A percentile compares a stretch with the other conserved stretches of the same genome.
These are phyloP conservation scores for Sugiyamaella floridensis DNA, from an alignment of 805 yeast genomes.

Conservation along the genomic window DNA sequence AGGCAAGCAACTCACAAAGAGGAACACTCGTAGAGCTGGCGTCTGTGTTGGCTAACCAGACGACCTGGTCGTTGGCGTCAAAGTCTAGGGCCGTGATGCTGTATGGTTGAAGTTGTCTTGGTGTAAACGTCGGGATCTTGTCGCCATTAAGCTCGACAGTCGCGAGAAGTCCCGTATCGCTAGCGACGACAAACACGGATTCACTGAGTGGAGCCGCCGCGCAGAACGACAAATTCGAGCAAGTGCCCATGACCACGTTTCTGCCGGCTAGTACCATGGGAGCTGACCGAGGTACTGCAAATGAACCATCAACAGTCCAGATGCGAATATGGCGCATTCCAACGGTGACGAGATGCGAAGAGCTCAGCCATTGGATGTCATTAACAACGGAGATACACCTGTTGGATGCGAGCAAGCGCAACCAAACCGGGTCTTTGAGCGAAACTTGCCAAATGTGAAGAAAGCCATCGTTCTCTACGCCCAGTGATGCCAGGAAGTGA, in stretches of 20 bases:
- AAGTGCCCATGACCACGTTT: constrained; percentile 48
- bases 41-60: constrained; percentile 26
- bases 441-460: constrained; percentile 51
- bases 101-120: constrained; percentile 13
- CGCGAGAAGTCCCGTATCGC: constrained; percentile 26
- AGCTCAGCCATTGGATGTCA: constrained; percentile 50
- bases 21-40: not conserved
- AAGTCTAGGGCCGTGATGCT: constrained; percentile 18
- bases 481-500: constrained; percentile 50
- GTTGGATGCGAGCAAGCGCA: constrained; percentile 44
- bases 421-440: constrained; percentile 23
- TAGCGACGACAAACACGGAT: constrained; percentile 23
- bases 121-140: constrained; percentile 11
- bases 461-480: constrained; percentile 63
- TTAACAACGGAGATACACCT: constrained; percentile 55
- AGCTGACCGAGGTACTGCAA: not conserved
- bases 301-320: constrained; percentile 42
- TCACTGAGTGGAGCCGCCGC: constrained; percentile 32
- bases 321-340: constrained; percentile 58
- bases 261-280: constrained; percentile 44
- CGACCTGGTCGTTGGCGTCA: constrained; percentile 38
- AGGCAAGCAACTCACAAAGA: not conserved
- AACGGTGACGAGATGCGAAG: constrained; percentile 42
- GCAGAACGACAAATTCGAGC: constrained; percentile 45
- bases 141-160: constrained; percentile 10